Evolutionary conservation across 176 grass and related monocot genomes (phyloP), one percentile per base, ranked within the genome.

Genomic region (Luzula sylvatica): DNA sequence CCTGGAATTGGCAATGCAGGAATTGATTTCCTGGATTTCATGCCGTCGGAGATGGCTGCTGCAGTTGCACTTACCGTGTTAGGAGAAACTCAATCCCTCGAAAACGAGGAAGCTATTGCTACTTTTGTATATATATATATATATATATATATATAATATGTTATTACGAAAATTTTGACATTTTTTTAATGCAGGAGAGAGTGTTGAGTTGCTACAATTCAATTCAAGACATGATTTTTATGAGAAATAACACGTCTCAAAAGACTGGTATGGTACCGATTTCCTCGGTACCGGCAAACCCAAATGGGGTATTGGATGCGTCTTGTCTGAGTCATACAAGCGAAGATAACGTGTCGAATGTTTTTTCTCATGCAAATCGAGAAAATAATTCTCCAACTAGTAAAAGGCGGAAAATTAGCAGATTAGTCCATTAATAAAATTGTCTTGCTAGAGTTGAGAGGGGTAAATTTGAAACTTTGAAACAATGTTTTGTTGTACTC

Each of bases 211-310:
- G 84, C 71, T 79, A 86, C 52, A 55, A 73, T 53, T 27, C 79
- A 58, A 89, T 96, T 67, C 81, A 82, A 71, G 74, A 82, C 53
- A 82, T 68, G 59, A 73, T 96, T 48, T 22, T 56, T 24, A 50
- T 41, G 64, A 72, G 67, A 66, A 56, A 45, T 66, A 82, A 65
- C 66, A 18, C 70, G 43, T 74, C 69, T 32, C 75, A 89, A 51
- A 67, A 53, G 5, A 46, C 62, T 56, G 71, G 55, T 55, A 65
- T 71, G 30, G 30, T 35, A n/a, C n/a, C n/a, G n/a, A n/a, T n/a
- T n/a, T n/a, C n/a, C n/a, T n/a, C n/a, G n/a, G n/a, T n/a, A 49
- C 90, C 90, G 45, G 71, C 72, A 62, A 96, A 83, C 77, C 90
- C 90, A 27, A 82, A 71, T 65, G 90, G 70, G 20, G 83, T 96